Percentiles rank a stretch among this genome's conserved stretches.
These are phyloP conservation scores for Macrocybe gigantea DNA, from an alignment of 768 basidiomycete genomes.

Conservation along the genomic window DNA sequence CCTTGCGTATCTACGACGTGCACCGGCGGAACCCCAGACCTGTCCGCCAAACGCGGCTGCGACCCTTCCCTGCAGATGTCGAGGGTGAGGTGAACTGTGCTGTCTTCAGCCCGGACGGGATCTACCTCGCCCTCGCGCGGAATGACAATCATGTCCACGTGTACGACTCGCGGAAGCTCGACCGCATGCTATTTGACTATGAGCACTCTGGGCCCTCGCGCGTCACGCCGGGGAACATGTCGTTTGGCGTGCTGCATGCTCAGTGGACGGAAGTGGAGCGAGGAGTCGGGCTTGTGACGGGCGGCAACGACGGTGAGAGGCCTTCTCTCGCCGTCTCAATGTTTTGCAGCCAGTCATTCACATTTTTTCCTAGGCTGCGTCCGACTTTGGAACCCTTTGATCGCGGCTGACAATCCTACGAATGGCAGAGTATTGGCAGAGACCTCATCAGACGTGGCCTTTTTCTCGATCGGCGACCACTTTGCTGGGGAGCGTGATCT, in stretches of 20 bases:
- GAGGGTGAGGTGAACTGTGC: conserved; percentile 43
- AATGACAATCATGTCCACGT: conserved; percentile 55
- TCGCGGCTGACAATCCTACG: conserved; percentile 24
- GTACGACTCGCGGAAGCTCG: conserved; percentile 55
- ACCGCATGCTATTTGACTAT: conserved; percentile 41
- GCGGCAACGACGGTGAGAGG: conserved; percentile 54
- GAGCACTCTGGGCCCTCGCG: conserved; percentile 33
- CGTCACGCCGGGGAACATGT: conserved; percentile 20
- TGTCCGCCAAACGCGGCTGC: conserved; percentile 23
- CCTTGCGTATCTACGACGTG: conserved; percentile 50
- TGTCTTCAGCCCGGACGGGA: conserved; percentile 53
- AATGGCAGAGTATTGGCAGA: conserved; percentile 50
- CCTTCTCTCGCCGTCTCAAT: not conserved
- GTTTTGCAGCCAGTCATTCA: conserved; percentile 2
- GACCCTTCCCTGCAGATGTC: conserved; percentile 23
- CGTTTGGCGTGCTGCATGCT: conserved; percentile 46
- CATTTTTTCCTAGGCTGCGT: conserved; percentile 48
- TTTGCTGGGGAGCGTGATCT: conserved; percentile 47
- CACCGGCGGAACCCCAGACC: conserved; percentile 23
- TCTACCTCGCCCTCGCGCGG: conserved; percentile 55
- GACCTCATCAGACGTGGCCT: conserved; percentile 48
- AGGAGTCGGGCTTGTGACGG: conserved; percentile 48
- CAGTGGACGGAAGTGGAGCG: conserved; percentile 40
- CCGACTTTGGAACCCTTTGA: conserved; percentile 56
- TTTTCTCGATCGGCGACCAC: conserved; percentile 55